Conservation (phyloP, 75 land plant species). For the Picea glauca region DNA sequence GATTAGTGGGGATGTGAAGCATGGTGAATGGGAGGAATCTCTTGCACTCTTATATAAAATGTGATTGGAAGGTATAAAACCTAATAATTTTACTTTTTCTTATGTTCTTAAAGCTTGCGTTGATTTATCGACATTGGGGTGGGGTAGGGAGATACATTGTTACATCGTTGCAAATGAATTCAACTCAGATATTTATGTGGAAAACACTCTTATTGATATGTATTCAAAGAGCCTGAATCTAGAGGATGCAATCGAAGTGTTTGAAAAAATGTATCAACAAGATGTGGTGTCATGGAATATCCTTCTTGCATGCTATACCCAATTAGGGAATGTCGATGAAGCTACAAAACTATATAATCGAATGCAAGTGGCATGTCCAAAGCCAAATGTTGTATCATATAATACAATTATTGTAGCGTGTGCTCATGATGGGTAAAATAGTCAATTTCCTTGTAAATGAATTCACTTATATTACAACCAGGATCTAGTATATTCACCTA, state of each 20-base stretch:
- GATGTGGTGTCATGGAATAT: conserved; percentile 24
- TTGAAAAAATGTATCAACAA: conserved; percentile 14
- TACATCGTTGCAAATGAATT: background rate
- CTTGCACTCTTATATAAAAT: background rate
- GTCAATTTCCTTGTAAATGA: conserved; percentile 68
- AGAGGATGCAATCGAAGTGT: conserved; percentile 5
- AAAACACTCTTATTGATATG: conserved; percentile 21
- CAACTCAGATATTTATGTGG: conserved; percentile 15
- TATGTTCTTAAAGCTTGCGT: background rate
- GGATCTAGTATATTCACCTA: conserved; percentile 86
- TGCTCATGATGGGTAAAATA: conserved; percentile 44
- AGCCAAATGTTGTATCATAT: conserved; percentile 30
- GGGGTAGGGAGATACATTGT: conserved; percentile 8
- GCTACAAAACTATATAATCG: conserved; percentile 22
- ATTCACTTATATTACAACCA: conserved; percentile 47
- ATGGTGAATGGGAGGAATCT: background rate
- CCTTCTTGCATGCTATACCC: conserved; percentile 24
- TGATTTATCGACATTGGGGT: background rate
- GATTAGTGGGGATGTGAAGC: conserved; percentile 2
- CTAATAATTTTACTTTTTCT: conserved; percentile 7
- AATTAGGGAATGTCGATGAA: conserved; percentile 22
- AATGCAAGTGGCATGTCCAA: conserved; percentile 26
- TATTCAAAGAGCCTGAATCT: conserved; percentile 17
- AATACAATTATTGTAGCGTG: conserved; percentile 40
- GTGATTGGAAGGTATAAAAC: background rate